phyloP scores from a whole-genome alignment of 768 basidiomycete species.

The Termitomyces sp. region DNA sequence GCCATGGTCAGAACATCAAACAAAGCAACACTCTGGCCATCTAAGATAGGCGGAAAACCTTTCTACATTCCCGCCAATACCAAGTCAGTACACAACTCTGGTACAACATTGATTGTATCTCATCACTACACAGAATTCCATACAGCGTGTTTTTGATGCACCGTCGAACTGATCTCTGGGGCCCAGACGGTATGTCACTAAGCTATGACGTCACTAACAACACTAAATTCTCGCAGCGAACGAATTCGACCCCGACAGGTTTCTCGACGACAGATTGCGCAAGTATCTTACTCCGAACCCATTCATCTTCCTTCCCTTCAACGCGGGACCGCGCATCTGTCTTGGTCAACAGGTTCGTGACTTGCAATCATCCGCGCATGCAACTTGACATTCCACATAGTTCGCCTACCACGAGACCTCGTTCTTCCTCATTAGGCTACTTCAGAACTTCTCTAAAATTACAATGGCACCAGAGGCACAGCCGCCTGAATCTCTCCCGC shows the following conservation, averaged over 20 bases:
- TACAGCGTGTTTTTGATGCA: constrained; percentile 37
- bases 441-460: constrained; percentile 40
- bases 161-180: constrained; percentile 50
- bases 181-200: constrained; percentile 45
- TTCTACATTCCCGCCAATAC: constrained; percentile 34
- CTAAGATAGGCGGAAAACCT: constrained; percentile 23
- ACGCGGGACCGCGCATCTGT: constrained; percentile 65
- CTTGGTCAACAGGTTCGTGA: constrained; percentile 41
- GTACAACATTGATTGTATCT: constrained; percentile 11
- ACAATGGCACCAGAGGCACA: constrained; percentile 39
- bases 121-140: constrained; percentile 10
- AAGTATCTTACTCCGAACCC: constrained; percentile 56
- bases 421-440: constrained; percentile 44
- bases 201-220: neutral
- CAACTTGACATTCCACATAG: constrained; percentile 18
- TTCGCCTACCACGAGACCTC: constrained; percentile 55
- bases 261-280: constrained; percentile 53
- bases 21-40: constrained; percentile 27
- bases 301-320: constrained; percentile 69
- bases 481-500: constrained; percentile 33
- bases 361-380: neutral
- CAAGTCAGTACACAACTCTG: constrained; percentile 15
- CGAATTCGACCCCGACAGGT: constrained; percentile 63
- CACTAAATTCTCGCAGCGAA: constrained; percentile 29
- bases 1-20: constrained; percentile 17